These are phyloP conservation scores for Collybia mongolica DNA, from an alignment of 768 basidiomycete species.

Conservation along the genomic window DNA sequence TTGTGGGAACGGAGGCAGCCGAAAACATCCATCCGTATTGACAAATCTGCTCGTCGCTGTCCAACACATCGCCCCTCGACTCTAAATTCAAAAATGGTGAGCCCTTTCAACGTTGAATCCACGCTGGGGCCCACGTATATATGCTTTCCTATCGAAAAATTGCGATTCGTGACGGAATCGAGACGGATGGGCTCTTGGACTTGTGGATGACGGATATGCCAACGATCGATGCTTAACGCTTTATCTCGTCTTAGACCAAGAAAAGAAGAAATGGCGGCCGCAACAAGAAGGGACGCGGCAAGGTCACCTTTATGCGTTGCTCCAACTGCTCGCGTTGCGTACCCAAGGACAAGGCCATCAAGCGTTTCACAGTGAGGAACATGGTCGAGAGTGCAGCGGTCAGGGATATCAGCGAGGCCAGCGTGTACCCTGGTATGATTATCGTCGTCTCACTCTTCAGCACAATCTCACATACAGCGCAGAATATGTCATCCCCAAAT, in stretches of 20 bases:
- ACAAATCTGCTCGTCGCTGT: conserved; percentile 29
- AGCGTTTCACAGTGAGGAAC: conserved; percentile 98
- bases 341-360: conserved; percentile 99
- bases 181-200: conserved; percentile 33
- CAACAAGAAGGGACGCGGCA: conserved; percentile 99
- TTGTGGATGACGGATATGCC: conserved; percentile 32
- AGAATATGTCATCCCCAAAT: conserved; percentile 96
- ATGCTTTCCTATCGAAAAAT: conserved; percentile 9
- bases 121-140: not conserved
- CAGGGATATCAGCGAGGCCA: conserved; percentile 94
- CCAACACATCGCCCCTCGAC: conserved; percentile 37
- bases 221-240: conserved; percentile 8
- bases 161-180: conserved; percentile 20
- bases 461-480: conserved; percentile 7
- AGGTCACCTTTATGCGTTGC: conserved; percentile 93
- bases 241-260: conserved; percentile 68
- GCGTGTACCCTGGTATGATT: conserved; percentile 81
- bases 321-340: conserved; percentile 99
- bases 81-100: conserved; percentile 41
- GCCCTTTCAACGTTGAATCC: conserved; percentile 13
- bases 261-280: conserved; percentile 99
- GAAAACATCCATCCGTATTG: conserved; percentile 19
- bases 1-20: conserved; percentile 29
- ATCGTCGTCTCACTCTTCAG: not conserved
- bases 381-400: conserved; percentile 99